Evolutionary conservation across 2,329 filamentous ascomycete species (phyloP).

Genomic region (Drechslerella dactyloides): DNA sequence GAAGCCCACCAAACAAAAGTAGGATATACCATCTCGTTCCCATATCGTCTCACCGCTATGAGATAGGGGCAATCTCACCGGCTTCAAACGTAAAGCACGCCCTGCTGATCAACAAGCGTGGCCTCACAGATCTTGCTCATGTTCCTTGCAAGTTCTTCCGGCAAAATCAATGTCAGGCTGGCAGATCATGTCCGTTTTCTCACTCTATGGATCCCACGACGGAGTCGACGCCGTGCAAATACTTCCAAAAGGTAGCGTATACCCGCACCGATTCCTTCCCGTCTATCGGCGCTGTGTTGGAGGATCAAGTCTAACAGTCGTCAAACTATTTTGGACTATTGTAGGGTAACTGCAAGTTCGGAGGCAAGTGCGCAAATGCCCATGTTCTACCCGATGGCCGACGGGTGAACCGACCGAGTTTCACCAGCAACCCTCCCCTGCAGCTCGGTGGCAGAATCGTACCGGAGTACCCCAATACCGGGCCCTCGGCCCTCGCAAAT

Average conservation of each 20-base stretch:
- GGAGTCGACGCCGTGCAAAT: slow-evolving; percentile 92
- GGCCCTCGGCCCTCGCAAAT: slow-evolving; percentile 75
- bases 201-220: slow-evolving; percentile 85
- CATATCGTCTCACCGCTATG: slow-evolving; percentile 11
- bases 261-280: slow-evolving; percentile 34
- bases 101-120: slow-evolving; percentile 42
- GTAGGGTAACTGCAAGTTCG: slow-evolving; percentile 98
- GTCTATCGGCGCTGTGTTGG: slow-evolving; percentile 22
- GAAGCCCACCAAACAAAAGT: slow-evolving; percentile 48
- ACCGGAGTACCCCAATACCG: slow-evolving; percentile 68
- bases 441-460: slow-evolving; percentile 72
- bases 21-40: slow-evolving; percentile 22
- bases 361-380: slow-evolving; percentile 94
- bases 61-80: neutral
- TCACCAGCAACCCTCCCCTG: slow-evolving; percentile 63
- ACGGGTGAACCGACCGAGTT: slow-evolving; percentile 77
- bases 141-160: slow-evolving; percentile 99
- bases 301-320: slow-evolving; percentile 18
- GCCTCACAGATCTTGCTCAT: slow-evolving; percentile 79
- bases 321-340: slow-evolving; percentile 51
- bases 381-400: slow-evolving; percentile 93
- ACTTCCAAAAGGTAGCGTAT: slow-evolving; percentile 86
- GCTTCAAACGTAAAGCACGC: slow-evolving; percentile 1
- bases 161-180: slow-evolving; percentile 93
- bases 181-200: slow-evolving; percentile 92